Evolutionary conservation across 148 eudicot genomes (phyloP).

Genomic region (Arctostaphylos glauca): DNA sequence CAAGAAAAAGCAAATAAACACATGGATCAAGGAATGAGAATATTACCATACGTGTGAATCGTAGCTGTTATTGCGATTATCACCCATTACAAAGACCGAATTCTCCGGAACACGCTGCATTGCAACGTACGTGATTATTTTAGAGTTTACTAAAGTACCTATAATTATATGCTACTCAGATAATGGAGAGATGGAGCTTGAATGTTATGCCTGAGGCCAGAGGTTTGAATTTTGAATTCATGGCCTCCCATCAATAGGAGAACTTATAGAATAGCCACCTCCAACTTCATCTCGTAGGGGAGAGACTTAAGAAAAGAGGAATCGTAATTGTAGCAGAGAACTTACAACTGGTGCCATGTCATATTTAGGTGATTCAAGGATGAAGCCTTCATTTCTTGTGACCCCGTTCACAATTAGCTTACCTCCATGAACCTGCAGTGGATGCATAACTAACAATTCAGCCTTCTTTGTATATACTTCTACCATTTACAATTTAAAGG

Average conservation of each 20-base stretch:
- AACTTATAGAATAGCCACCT: background rate
- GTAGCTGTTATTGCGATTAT: constrained; percentile 95
- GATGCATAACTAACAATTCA: background rate
- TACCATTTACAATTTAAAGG: background rate
- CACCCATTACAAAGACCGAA: constrained; percentile 96
- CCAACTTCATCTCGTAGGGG: background rate
- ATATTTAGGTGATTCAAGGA: constrained; percentile 76
- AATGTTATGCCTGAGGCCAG: background rate
- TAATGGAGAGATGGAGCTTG: background rate
- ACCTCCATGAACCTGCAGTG: constrained; percentile 73
- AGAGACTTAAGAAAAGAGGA: background rate
- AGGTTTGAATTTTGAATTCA: background rate
- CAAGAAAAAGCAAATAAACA: background rate
- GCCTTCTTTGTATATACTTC: background rate
- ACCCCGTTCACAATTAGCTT: constrained; percentile 82
- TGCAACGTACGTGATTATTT: background rate
- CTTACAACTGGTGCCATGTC: constrained; percentile 77
- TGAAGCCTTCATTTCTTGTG: constrained; percentile 58
- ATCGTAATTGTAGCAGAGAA: constrained; percentile 4
- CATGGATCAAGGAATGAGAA: background rate
- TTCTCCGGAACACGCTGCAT: constrained; percentile 84
- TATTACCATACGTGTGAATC: constrained; percentile 89
- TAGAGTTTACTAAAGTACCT: background rate
- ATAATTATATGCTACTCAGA: background rate
- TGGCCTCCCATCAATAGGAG: background rate